A percentile compares a stretch with the other conserved stretches of the same genome.
Conservation (phyloP, 108 stramenopile genomes). For the Cylindrotheca closterium region DNA sequence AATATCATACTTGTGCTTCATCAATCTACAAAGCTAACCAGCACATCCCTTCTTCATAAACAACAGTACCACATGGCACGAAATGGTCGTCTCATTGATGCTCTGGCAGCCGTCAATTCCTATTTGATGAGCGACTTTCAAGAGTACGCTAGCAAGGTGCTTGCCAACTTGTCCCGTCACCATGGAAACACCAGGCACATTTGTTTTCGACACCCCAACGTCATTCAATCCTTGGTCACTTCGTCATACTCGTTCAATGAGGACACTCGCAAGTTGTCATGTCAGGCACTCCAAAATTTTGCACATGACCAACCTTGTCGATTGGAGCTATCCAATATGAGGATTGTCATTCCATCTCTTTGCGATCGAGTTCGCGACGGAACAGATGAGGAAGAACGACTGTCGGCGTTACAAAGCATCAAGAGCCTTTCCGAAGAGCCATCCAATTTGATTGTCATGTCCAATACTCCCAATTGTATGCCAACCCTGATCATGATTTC, state of each 20-base stretch:
- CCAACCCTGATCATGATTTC: conserved; percentile 71
- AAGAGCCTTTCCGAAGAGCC: conserved; percentile 85
- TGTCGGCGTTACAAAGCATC: conserved; percentile 65
- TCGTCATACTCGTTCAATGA: conserved; percentile 55
- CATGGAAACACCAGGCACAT: conserved; percentile 66
- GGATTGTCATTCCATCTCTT: conserved; percentile 47
- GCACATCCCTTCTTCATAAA: no score
- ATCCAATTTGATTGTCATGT: conserved; percentile 83
- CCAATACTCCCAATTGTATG: conserved; percentile 76
- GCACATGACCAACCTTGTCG: conserved; percentile 75
- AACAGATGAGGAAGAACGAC: conserved; percentile 34
- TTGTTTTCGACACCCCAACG: conserved; percentile 46
- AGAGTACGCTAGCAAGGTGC: conserved; percentile 51
- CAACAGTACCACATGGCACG: conserved; percentile 54
- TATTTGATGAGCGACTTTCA: conserved; percentile 65
- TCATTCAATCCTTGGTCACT: conserved; percentile 62
- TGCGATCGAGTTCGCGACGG: conserved; percentile 39
- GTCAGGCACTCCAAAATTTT: conserved; percentile 77
- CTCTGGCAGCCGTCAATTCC: conserved; percentile 56
- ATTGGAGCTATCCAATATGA: conserved; percentile 58
- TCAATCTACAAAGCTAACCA: no score
- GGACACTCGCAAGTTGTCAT: conserved; percentile 57
- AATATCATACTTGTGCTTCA: no score
- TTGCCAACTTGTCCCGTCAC: conserved; percentile 76
- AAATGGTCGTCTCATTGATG: conserved; percentile 34